Percentiles rank a stretch among this genome's conserved stretches.
Evolutionary conservation across 768 basidiomycete species (phyloP).

Genomic region (Phanerodontia chrysosporium): DNA sequence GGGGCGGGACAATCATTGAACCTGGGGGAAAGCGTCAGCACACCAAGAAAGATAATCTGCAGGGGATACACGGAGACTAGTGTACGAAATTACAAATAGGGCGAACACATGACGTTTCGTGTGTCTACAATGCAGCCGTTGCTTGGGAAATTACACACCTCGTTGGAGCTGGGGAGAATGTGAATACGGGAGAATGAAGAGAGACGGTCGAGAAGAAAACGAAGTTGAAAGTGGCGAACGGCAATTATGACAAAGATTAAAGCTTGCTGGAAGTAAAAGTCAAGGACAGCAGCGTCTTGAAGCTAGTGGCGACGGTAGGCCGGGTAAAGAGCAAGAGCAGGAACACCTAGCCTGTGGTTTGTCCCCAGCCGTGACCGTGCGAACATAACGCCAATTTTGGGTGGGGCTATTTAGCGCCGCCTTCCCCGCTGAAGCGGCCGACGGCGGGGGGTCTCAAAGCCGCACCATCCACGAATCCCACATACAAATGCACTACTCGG

Average conservation of each 20-base stretch:
- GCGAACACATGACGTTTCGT: neutral
- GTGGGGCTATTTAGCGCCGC: neutral
- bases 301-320: neutral
- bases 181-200: neutral
- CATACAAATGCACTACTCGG: neutral
- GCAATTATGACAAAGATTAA: neutral
- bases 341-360: neutral
- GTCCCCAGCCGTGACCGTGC: neutral
- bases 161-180: neutral
- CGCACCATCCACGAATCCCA: neutral
- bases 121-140: neutral
- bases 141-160: neutral
- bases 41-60: neutral
- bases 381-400: neutral
- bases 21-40: neutral
- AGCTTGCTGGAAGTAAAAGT: neutral
- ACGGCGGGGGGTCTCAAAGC: neutral
- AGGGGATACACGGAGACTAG: neutral
- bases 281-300: neutral
- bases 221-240: neutral
- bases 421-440: neutral
- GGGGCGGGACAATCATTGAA: neutral
- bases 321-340: neutral
- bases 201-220: neutral
- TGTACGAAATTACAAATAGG: neutral